A percentile compares a stretch with the other conserved stretches of the same genome.
Evolutionary conservation across 352 stramenopile genomes (phyloP).

Genomic region (Phytophthora lateralis): DNA sequence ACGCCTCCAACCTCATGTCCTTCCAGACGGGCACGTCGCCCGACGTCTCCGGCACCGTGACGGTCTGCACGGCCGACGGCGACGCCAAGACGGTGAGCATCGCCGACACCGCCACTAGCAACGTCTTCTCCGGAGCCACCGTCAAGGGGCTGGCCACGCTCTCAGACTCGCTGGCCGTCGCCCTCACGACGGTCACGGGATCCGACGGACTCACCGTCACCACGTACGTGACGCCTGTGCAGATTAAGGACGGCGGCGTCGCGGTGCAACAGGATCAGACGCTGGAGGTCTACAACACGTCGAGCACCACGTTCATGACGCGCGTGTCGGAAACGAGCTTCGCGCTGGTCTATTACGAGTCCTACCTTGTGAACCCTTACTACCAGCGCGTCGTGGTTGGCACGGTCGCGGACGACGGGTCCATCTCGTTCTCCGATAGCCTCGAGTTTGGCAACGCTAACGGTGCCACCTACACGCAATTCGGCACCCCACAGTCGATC

Average conservation of each 20-base stretch:
- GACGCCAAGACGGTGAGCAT: slow-evolving; percentile 58
- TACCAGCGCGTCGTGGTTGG: slow-evolving; percentile 70
- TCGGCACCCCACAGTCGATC: slow-evolving; percentile 66
- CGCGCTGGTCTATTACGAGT: slow-evolving; percentile 70
- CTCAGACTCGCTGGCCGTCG: slow-evolving; percentile 57
- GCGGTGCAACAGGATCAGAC: slow-evolving; percentile 49
- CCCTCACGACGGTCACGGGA: slow-evolving; percentile 54
- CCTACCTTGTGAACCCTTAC: slow-evolving; percentile 53
- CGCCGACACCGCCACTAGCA: slow-evolving; percentile 40
- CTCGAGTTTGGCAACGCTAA: slow-evolving; percentile 66
- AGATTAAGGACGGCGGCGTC: slow-evolving; percentile 52
- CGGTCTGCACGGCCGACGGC: slow-evolving; percentile 47
- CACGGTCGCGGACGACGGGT: slow-evolving; percentile 46
- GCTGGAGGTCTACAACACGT: slow-evolving; percentile 59
- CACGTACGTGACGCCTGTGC: slow-evolving; percentile 51
- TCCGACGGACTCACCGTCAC: slow-evolving; percentile 46
- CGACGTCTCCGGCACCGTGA: slow-evolving; percentile 55
- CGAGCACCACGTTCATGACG: slow-evolving; percentile 69
- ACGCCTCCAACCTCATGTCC: slow-evolving; percentile 62
- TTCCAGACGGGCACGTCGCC: slow-evolving; percentile 57
- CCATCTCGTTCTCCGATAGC: slow-evolving; percentile 62
- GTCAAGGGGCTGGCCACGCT: slow-evolving; percentile 74
- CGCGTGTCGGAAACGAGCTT: slow-evolving; percentile 70
- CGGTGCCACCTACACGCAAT: slow-evolving; percentile 42
- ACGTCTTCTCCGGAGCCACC: slow-evolving; percentile 53